Evolutionary conservation across 108 stramenopile genomes (phyloP).

Genomic region (Hondaea fermentalgiana): DNA sequence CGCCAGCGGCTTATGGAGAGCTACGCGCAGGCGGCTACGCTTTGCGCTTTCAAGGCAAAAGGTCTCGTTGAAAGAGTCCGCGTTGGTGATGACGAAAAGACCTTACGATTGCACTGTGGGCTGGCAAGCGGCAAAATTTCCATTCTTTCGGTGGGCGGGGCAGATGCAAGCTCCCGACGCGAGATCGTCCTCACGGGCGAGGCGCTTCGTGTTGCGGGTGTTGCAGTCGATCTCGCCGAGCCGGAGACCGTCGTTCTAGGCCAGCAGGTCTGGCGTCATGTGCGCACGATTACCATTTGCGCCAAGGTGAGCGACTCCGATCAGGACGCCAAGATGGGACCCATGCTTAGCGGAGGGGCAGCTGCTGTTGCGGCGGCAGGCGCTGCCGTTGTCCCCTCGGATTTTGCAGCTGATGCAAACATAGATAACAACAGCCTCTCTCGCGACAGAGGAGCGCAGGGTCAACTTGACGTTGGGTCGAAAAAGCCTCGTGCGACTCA

Average conservation of each 20-base stretch:
- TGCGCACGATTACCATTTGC: neutral
- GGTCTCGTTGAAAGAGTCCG: neutral
- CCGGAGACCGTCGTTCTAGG: neutral
- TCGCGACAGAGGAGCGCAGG: too few species aligned
- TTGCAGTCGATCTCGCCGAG: neutral
- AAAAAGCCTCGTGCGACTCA: too few species aligned
- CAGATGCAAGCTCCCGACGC: neutral
- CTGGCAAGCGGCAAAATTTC: neutral
- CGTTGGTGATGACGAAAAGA: neutral
- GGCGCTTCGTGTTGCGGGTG: neutral
- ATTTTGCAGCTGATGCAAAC: too few species aligned
- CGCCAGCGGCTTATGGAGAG: neutral
- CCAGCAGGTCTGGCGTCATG: neutral
- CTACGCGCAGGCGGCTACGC: slow-evolving; percentile 6
- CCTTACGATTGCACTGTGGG: neutral
- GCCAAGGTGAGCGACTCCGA: neutral
- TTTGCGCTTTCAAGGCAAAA: neutral
- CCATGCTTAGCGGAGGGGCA: too few species aligned
- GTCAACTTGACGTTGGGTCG: too few species aligned
- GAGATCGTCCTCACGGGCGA: neutral
- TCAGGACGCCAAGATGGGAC: neutral
- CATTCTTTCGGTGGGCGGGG: neutral
- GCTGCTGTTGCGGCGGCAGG: too few species aligned
- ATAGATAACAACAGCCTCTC: too few species aligned
- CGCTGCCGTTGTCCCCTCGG: too few species aligned